A percentile compares a stretch with the other conserved stretches of the same genome.
phyloP scores from a whole-genome alignment of 2,329 filamentous ascomycete genomes.

The Fusarium floridanum region DNA sequence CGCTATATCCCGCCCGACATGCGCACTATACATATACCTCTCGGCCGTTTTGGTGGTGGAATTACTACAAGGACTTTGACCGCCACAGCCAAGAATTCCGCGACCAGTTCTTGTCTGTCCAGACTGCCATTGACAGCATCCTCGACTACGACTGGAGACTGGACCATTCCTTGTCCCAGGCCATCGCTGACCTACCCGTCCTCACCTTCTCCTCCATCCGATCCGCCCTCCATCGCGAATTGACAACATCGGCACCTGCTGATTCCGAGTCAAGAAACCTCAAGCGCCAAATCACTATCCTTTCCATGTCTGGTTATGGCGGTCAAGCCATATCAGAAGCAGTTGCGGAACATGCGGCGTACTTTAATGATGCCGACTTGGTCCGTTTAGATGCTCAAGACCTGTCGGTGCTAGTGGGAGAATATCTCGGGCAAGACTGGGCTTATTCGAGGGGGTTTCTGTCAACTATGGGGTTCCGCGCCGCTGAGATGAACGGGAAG shows the following conservation, averaged over 20 bases:
- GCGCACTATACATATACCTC: conserved; percentile 51
- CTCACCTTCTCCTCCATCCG: conserved; percentile 51
- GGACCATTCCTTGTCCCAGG: conserved; percentile 51
- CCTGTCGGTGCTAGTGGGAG: conserved; percentile 76
- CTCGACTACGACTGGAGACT: conserved; percentile 50
- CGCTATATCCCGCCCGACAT: conserved; percentile 51
- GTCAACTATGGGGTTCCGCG: conserved; percentile 68
- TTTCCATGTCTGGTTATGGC: conserved; percentile 55
- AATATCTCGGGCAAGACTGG: conserved; percentile 75
- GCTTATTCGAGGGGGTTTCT: conserved; percentile 61
- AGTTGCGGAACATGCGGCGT: conserved; percentile 74
- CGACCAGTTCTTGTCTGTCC: conserved; percentile 47
- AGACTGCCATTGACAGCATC: conserved; percentile 45
- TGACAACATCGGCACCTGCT: conserved; percentile 45
- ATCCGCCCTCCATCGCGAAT: conserved; percentile 47
- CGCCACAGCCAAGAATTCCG: conserved; percentile 45
- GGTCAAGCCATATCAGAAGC: conserved; percentile 55
- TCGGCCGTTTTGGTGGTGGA: conserved; percentile 58
- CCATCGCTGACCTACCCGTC: conserved; percentile 51
- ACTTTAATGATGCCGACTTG: conserved; percentile 73
- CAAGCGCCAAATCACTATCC: conserved; percentile 55
- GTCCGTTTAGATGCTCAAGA: conserved; percentile 77
- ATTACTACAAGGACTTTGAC: conserved; percentile 53
- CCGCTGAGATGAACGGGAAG: conserved; percentile 67
- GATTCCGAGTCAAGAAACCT: conserved; percentile 50